These are phyloP conservation scores for Centella asiatica DNA, from an alignment of 129 eudicot species.

Conservation along the genomic window DNA sequence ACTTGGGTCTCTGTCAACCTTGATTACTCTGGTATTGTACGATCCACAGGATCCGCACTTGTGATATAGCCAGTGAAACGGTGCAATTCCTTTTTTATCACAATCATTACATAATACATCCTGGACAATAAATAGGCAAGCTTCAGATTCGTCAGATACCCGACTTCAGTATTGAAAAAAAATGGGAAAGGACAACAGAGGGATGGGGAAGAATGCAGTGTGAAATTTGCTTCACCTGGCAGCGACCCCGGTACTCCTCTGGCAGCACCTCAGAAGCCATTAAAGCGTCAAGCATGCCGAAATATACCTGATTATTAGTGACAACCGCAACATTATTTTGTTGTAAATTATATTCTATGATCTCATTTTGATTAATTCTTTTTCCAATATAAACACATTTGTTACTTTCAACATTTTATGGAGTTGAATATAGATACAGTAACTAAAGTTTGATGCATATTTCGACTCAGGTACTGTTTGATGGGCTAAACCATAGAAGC, in stretches of 20 bases:
- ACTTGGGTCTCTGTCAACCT: neutral
- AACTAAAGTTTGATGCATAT: too few species aligned
- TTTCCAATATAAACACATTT: too few species aligned
- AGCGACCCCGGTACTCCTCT: constrained; percentile 33
- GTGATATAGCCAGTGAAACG: constrained; percentile 45
- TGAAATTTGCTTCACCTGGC: constrained; percentile 28
- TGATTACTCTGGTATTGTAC: constrained; percentile 41
- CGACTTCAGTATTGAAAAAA: neutral
- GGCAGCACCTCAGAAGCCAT: constrained; percentile 40
- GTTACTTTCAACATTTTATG: too few species aligned
- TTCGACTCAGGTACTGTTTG: too few species aligned
- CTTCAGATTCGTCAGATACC: neutral
- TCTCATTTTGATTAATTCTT: too few species aligned
- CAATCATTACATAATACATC: constrained; percentile 46
- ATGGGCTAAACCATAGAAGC: neutral
- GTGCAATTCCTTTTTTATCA: constrained; percentile 26
- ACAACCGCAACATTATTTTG: neutral
- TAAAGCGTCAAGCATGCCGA: constrained; percentile 45
- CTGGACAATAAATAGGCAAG: constrained; percentile 7
- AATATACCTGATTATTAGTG: constrained; percentile 24
- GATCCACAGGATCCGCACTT: constrained; percentile 39
- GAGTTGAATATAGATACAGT: too few species aligned
- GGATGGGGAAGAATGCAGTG: too few species aligned
- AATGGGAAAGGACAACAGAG: neutral
- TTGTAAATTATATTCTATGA: too few species aligned